Evolutionary conservation across 139 green algal genomes (phyloP).

Genomic region (Ettlia oleoabundans): DNA sequence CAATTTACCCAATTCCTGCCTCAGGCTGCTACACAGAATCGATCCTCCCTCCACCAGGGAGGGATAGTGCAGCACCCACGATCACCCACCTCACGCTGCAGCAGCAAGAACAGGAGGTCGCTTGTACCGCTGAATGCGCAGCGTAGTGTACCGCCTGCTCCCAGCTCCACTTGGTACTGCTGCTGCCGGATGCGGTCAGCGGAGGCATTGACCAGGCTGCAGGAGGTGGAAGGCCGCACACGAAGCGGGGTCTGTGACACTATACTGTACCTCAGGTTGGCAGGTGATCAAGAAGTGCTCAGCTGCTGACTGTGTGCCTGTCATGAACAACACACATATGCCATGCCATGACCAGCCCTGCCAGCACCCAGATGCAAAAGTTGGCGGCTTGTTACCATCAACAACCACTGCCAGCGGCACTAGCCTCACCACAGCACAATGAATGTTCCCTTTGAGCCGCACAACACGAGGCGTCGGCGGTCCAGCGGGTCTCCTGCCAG

Average conservation of each 20-base stretch:
- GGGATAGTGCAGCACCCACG: background rate
- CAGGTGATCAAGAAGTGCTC: too few species aligned
- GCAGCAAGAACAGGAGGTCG: constrained; percentile 76
- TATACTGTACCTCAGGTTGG: too few species aligned
- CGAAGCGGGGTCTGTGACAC: background rate
- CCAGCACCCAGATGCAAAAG: too few species aligned
- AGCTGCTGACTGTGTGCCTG: too few species aligned
- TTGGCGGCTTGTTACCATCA: too few species aligned
- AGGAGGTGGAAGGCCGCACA: background rate
- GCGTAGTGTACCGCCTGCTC: constrained; percentile 45
- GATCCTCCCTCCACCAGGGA: too few species aligned
- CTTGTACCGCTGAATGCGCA: constrained; percentile 59
- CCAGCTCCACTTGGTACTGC: constrained; percentile 69
- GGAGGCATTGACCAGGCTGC: constrained; percentile 12
- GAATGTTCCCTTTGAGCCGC: constrained; percentile 60
- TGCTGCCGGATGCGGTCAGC: constrained; percentile 40
- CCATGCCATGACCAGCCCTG: background rate
- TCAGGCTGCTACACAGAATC: too few species aligned
- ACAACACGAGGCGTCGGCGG: constrained; percentile 62
- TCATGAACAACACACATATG: too few species aligned
- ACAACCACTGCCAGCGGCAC: background rate
- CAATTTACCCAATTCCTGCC: background rate
- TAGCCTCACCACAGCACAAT: constrained; percentile 54
- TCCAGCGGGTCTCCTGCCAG: constrained; percentile 71
- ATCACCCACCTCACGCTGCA: constrained; percentile 63